Base-by-base conservation (phyloP, 1,284 basidiomycete species). In the Polyporus tsugae region DNA sequence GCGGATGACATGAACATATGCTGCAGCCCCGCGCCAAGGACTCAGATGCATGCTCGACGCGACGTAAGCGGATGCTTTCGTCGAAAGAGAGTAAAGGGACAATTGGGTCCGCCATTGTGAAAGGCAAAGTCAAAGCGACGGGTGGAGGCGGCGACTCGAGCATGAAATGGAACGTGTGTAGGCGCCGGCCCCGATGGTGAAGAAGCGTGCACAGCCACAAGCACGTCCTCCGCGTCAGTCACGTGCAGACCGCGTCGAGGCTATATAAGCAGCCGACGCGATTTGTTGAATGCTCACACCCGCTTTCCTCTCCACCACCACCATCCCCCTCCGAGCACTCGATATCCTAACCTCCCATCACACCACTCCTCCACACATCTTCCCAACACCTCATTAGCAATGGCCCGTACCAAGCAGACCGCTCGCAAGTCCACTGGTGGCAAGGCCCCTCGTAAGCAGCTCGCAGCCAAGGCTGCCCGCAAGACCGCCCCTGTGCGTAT, bases 381-480 rank as follows among this genome's bases (percentile, higher is more conserved):
- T 65, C 42, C 60, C 42, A 68, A 9, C n/a, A 52, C 60, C 38
- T 62, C 75, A 44, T 36, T 46, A 57, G 60, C 67, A 78, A 82
- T 84, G 83, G 84, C 84, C 42, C 89, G 89, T 74, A 90, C 89
- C 65, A 89, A 93, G 85, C 93, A 95, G 86, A 95, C 93, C 77
- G 92, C 91, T 72, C 91, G 91, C 82, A 94, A 94, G 83, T 93
- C 94, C 65, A 95, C 95, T 74, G 92, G 92, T 87, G 93, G 88
- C 80, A 93, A 94, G 84, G 94, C 93, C 2, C 95, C 95, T 68
- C 93, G 95, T 84, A 96, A 96, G 84, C 94, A 95, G 83, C 89
- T 96, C 75, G 94, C 95, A 77, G 91, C 94, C 80, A 95, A 95
- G 84, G 89, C 91, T 58, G 86, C 88, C n/a, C 87, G 88, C 65